Base-by-base conservation (phyloP, 257 asterid genomes). In the Rubia yunnanensis region DNA sequence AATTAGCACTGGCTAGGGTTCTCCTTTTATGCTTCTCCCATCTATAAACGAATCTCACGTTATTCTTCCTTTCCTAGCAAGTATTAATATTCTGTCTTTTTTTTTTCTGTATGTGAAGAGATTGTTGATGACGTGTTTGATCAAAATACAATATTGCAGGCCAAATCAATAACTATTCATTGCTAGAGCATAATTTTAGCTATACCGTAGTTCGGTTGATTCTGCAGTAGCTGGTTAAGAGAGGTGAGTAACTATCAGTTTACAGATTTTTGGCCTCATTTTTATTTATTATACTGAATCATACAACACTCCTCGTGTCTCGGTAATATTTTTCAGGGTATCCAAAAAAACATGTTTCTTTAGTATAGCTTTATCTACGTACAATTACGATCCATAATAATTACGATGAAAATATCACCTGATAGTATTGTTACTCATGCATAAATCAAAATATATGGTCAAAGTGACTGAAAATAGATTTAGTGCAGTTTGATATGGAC, bases 11-110 rank as follows among this genome's bases (percentile, higher is more conserved):
- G n/a, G n/a, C n/a, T n/a, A 72, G 75, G 74, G 63, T 54, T 60
- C 78, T 73, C 63, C 34, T 70, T 65, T 55, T 84, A 56, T 71
- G 77, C 73, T 30, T 73, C 38, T 79, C 60, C 28, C 67, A 76
- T 72, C 82, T 35, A 13, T 64, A 44, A 3, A 54, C 71, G 13
- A 79, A 72, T 72, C 28, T 69, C 58, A 15, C 35, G 34, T 63
- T 79, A 72, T 69, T 74, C 70, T 70, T 60, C 15, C 44, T 76
- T 61, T 58, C 81, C 74, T 66, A 64, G 17, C 86, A 77, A 94
- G 98, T 88, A 72, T 1, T 6, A 14, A 6, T 18, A 20, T 44
- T 30, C 13, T 1, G 2, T 17, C 13, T 49, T 8, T 6, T 18
- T 50, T 20, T 0, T 8, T 56, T 56, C 26, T 27, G 3, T 26